Evolutionary conservation across 139 green algal species (phyloP).

Genomic region (Bryopsis sp.): DNA sequence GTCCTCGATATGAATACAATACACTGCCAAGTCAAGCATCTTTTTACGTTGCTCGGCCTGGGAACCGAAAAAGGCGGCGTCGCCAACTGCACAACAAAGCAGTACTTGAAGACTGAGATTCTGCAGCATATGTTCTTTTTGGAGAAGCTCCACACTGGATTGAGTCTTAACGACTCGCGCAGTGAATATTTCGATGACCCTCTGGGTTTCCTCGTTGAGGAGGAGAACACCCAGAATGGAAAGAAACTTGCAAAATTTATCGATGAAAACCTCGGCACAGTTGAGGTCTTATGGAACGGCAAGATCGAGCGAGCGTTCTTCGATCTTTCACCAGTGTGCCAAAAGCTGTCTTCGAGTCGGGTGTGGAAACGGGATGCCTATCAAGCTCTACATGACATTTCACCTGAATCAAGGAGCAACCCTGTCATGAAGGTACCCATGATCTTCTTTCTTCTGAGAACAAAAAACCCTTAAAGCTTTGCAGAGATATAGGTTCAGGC

Average conservation of each 20-base stretch:
- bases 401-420: slow-evolving; percentile 23
- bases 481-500: too few species aligned
- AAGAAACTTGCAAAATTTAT: slow-evolving; percentile 5
- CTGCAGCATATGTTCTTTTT: slow-evolving; percentile 22
- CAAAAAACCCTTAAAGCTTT: too few species aligned
- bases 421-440: slow-evolving; percentile 1
- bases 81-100: neutral
- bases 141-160: slow-evolving; percentile 20
- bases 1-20: slow-evolving; percentile 24
- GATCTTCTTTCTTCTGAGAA: too few species aligned
- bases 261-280: slow-evolving; percentile 19
- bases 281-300: slow-evolving; percentile 26
- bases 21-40: slow-evolving; percentile 17
- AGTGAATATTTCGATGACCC: neutral
- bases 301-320: slow-evolving; percentile 23
- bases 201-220: neutral
- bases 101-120: slow-evolving; percentile 19
- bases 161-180: neutral
- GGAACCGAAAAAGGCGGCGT: too few species aligned
- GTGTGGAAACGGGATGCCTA: slow-evolving; percentile 15
- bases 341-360: neutral
- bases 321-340: slow-evolving; percentile 22
- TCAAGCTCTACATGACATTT: slow-evolving; percentile 21
- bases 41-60: slow-evolving; percentile 20
- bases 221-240: too few species aligned